phyloP scores from a whole-genome alignment of 495 filamentous ascomycete species.

The Hypoxylon lenormandii region DNA sequence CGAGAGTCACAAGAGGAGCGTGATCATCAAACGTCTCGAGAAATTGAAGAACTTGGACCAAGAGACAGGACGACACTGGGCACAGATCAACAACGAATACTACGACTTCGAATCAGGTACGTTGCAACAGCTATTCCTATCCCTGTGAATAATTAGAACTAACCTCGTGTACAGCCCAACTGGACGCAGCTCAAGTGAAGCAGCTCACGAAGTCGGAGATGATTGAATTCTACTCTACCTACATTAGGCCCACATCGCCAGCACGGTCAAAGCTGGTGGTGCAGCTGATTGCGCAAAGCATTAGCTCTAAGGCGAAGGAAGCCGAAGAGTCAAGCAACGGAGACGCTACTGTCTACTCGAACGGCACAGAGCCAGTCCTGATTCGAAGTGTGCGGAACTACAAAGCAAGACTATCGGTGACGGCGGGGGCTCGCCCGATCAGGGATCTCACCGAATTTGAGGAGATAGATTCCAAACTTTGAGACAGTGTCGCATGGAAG shows the following conservation, averaged over 20 bases:
- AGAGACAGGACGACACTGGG: slow-evolving; percentile 85
- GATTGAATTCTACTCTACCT: slow-evolving; percentile 79
- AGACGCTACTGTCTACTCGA: slow-evolving; percentile 46
- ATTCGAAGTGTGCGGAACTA: slow-evolving; percentile 81
- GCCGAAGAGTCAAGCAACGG: slow-evolving; percentile 58
- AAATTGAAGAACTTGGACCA: slow-evolving; percentile 91
- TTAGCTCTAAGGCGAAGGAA: slow-evolving; percentile 54
- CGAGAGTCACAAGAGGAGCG: slow-evolving; percentile 86
- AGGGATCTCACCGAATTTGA: slow-evolving; percentile 82
- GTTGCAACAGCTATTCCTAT: slow-evolving; percentile 44
- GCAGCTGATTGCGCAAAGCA: slow-evolving; percentile 80
- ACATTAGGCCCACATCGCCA: slow-evolving; percentile 78
- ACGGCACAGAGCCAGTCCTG: slow-evolving; percentile 61
- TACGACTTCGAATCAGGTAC: slow-evolving; percentile 87
- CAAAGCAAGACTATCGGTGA: slow-evolving; percentile 77
- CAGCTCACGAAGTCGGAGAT: slow-evolving; percentile 81
- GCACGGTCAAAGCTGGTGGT: slow-evolving; percentile 82
- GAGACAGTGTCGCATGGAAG: slow-evolving; percentile 24
- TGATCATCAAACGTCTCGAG: slow-evolving; percentile 89
- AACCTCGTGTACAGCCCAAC: slow-evolving; percentile 65
- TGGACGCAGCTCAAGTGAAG: slow-evolving; percentile 80
- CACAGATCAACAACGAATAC: slow-evolving; percentile 83
- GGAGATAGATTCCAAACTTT: slow-evolving; percentile 82
- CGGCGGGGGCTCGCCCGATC: slow-evolving; percentile 75
- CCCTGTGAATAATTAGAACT: slow-evolving; percentile 5